Evolutionary conservation across 2,329 filamentous ascomycete species (phyloP), one percentile per base, ranked within the genome.

Genomic region (Xylariaceae sp.): DNA sequence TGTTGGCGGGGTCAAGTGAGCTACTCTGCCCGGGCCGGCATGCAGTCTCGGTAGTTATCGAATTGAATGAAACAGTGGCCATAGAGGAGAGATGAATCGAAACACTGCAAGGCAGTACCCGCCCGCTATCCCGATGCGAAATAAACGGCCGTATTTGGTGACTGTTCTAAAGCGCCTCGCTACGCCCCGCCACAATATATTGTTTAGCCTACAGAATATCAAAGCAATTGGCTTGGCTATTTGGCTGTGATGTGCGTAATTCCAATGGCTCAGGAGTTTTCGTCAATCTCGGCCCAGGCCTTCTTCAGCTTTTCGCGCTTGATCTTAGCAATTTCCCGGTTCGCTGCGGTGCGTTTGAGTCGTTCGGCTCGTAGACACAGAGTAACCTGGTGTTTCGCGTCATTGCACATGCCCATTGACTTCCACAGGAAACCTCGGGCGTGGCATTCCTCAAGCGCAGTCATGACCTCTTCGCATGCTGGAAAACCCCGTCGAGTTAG

Each of bases 401-500:
- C 81, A 71, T 90, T 97, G 81, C 94, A 99, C 77, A 88, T 89
- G 54, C 94, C 94, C 58, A 89, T 76, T 1, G 89, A 85, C 73
- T 96, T 96, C 83, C 88, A 91, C 55, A 99, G 74, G 74, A 99
- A 99, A 52, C 94, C 94, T 56, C 81, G 82, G 34, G 89, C 88
- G 70, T 99, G 94, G 76, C 94, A 99, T 76, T 96, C 90, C 68
- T 97, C 94, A 63, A 99, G 89, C 47, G 89, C 88, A 49, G 79
- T 86, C 84, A 97, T 96, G 71, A 99, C 84, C 64, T 95, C 91
- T 72, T 92, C 89, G 80, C 94, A 99, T 67, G 87, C 94, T 99
- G 67, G 50, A 26, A 44, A 35, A 31, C 5, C 29, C 19, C 26
- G 7, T 30, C 12, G 4, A 39, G 32, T 37, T 6, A 59, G 54